Base-by-base conservation (phyloP, 2,329 filamentous ascomycete genomes). In the Macrophomina phaseolina region DNA sequence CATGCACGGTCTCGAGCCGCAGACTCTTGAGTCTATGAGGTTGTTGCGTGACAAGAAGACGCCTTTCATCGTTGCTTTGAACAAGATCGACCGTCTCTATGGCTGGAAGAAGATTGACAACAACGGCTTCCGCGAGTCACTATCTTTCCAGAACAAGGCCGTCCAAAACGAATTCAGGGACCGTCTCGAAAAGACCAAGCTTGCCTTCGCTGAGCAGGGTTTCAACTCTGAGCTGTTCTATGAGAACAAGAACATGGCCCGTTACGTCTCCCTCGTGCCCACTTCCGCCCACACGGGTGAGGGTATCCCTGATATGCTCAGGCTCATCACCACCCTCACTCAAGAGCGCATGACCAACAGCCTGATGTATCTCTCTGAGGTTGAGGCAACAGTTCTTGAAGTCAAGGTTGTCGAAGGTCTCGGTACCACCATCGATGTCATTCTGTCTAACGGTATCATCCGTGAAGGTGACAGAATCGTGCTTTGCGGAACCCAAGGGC, bases 11-110 rank as follows among this genome's bases (percentile, higher is more conserved):
- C 87, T 99, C 55, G 95, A 99, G 81, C 94, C 91, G 18, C 95
- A 99, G 81, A 99, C 95, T 16, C 86, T 98, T 38, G 96, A 99
- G 81, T 99, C 95, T 1, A 98, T 99, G 93, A 91, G 89, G 72
- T 84, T 99, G 70, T 88, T 99, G 63, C 89, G 94, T 76, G 94
- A 97, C 74, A 88, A 93, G 74, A 96, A 95, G 82, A 99, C 95
- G 28, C 95, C 95, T 5, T 99, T 99, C 83, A 97, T 99, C 72
- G 96, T 99, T 48, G 96, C 96, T 1, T 85, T 99, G 76, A 99
- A 99, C 90, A 99, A 99, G 86, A 98, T 99, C 72, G 95, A 99
- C 88, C 93, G 95, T 87, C 89, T 99, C 16, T 99, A 97, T 78
- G 93, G 93, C 78, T 99, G 96, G 95, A 97, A 97, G 85, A 93